Base-by-base conservation (phyloP, 768 basidiomycete genomes). In the Leccinum fibrillosum region DNA sequence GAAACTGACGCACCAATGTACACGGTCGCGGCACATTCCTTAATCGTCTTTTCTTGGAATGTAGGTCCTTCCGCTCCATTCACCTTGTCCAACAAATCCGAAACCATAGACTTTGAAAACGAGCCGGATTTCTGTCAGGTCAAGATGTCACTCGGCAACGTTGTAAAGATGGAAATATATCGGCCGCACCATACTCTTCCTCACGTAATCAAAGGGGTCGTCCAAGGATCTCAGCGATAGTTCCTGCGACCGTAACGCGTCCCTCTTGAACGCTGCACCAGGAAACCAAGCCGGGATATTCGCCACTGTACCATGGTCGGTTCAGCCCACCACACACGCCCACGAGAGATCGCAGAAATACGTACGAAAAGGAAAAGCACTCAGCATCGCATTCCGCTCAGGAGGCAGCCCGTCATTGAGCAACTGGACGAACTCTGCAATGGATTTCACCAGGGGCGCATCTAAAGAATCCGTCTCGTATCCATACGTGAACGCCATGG, bases 401-500 rank as follows among this genome's bases (percentile, higher is more conserved):
- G 67, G 69, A 7, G 57, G 49, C 19, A 70, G 26, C 2, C 69
- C 71, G 11, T 60, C 60, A 28, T 61, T 71, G 10, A 71, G 30
- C 32, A 71, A 26, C 5, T 57, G 60, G 28, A 60, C 56, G 5
- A 69, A 59, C n/a, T 73, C 69, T 2, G 60, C 55, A 10, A 71
- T 56, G 5, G 72, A 62, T 44, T 61, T 67, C 45, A 70, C 68
- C 15, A 71, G 56, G 2, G 67, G 70, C 7, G 60, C 65, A 9
- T 73, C 61, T 59, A 71, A 49, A 4, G 69, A 70, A 45, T 63
- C 50, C 15, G 42, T 61, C 51, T 73, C 63, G 11, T 71, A 71
- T 35, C 69, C 69, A 48, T 71, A 73, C 2, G 72, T 73, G 48
- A 64, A 59, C 4, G 58, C 56, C 71, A 71, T 73, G 1, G 70